Conservation (phyloP, 23 red algal genomes). For the Gracilaria gracilis region DNA sequence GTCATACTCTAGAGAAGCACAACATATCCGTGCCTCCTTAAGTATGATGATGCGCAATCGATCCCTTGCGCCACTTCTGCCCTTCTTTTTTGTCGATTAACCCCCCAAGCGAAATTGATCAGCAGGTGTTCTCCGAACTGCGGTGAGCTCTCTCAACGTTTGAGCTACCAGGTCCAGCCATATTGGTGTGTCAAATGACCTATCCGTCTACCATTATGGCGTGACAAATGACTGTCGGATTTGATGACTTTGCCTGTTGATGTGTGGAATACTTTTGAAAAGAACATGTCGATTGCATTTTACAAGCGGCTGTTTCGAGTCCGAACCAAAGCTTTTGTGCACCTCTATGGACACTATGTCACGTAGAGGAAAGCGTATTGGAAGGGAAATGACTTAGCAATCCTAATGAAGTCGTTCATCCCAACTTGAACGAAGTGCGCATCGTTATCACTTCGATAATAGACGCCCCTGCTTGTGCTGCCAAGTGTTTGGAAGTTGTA, state of each 20-base stretch:
- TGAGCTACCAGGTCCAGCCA: not conserved
- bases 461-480: not conserved
- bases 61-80: not conserved
- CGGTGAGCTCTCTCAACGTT: not conserved
- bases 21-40: conserved; percentile 2
- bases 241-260: not conserved
- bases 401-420: not conserved
- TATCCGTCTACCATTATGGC: too few relatives aligned
- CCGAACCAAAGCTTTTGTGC: not conserved
- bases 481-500: not conserved
- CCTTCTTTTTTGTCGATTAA: not conserved
- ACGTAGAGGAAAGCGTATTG: not conserved
- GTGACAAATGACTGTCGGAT: too few relatives aligned
- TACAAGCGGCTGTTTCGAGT: not conserved
- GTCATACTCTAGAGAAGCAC: conserved; percentile 20
- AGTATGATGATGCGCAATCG: not conserved
- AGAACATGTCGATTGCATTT: not conserved
- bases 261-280: not conserved
- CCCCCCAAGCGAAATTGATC: not conserved
- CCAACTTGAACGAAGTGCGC: not conserved
- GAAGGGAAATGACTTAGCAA: not conserved
- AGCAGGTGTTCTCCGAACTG: not conserved
- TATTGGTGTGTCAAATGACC: too few relatives aligned
- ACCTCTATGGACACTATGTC: not conserved
- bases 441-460: not conserved